These are phyloP conservation scores for Lachancea nothofagi DNA, from an alignment of 805 yeast species.

Conservation along the genomic window DNA sequence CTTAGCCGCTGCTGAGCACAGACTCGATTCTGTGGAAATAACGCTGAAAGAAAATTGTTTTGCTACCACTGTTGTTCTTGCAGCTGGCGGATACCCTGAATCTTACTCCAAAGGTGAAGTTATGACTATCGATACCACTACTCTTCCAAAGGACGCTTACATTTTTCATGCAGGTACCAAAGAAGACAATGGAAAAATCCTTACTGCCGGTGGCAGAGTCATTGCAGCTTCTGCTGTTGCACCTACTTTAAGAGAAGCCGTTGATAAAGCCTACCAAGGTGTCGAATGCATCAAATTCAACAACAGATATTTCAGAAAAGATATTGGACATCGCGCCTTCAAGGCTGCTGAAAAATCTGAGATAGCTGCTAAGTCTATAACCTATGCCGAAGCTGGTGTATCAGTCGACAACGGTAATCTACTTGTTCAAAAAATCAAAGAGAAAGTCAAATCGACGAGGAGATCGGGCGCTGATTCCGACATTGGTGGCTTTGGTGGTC, in stretches of 20 bases:
- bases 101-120: conserved; percentile 78
- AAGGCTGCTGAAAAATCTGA: conserved; percentile 38
- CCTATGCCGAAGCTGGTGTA: conserved; percentile 95
- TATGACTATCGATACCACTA: conserved; percentile 46
- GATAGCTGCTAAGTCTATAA: conserved; percentile 41
- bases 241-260: conserved; percentile 68
- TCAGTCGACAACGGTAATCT: conserved; percentile 93
- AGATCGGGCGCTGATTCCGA: conserved; percentile 97
- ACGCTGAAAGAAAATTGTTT: conserved; percentile 50
- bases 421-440: conserved; percentile 85
- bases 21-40: conserved; percentile 75
- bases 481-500: conserved; percentile 98
- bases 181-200: conserved; percentile 46
- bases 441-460: conserved; percentile 83
- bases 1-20: conserved; percentile 89
- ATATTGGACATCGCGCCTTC: conserved; percentile 95
- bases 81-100: conserved; percentile 97
- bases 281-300: conserved; percentile 68
- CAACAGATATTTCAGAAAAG: conserved; percentile 79
- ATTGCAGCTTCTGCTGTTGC: conserved; percentile 91
- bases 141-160: conserved; percentile 41
- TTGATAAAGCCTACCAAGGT: conserved; percentile 79
- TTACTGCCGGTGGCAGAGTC: conserved; percentile 94
- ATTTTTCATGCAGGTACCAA: conserved; percentile 98
- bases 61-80: conserved; percentile 89